Conservation (phyloP, 2,329 filamentous ascomycete species). For the Fusarium sp. region DNA sequence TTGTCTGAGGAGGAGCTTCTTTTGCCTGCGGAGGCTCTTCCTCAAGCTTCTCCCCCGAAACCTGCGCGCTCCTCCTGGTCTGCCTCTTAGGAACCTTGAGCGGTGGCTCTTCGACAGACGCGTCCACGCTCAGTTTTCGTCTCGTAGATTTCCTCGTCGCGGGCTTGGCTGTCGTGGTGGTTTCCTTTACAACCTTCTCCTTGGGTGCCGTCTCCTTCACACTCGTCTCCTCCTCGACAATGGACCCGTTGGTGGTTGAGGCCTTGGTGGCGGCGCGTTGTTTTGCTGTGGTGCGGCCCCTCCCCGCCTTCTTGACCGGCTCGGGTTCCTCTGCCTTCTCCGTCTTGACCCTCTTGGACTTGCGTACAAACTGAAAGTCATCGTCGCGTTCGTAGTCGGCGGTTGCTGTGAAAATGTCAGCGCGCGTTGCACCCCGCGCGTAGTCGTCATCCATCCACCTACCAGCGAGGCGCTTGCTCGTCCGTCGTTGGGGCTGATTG, state of each 20-base stretch:
- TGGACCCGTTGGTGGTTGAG: slow-evolving; percentile 42
- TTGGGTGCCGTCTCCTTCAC: slow-evolving; percentile 34
- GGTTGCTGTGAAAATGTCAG: slow-evolving; percentile 48
- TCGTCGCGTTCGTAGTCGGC: slow-evolving; percentile 77
- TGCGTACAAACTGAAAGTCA: slow-evolving; percentile 80
- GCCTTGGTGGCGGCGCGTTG: slow-evolving; percentile 49
- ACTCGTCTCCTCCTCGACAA: slow-evolving; percentile 35
- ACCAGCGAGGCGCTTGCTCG: slow-evolving; percentile 75
- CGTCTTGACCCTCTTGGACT: slow-evolving; percentile 73
- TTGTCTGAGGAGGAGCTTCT: slow-evolving; percentile 35
- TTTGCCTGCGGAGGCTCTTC: slow-evolving; percentile 32
- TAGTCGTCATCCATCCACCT: slow-evolving; percentile 49
- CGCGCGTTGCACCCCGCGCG: slow-evolving; percentile 13
- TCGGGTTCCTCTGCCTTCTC: slow-evolving; percentile 59
- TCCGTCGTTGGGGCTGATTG: slow-evolving; percentile 70
- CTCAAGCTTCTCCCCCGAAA: slow-evolving; percentile 53
- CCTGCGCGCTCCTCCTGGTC: slow-evolving; percentile 59
- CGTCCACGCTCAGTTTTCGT: slow-evolving; percentile 56
- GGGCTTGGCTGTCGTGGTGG: slow-evolving; percentile 32
- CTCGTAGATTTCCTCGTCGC: slow-evolving; percentile 49
- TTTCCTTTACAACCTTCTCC: slow-evolving; percentile 19
- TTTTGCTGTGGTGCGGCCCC: slow-evolving; percentile 48
- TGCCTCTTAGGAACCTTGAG: slow-evolving; percentile 54
- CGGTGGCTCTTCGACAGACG: slow-evolving; percentile 51
- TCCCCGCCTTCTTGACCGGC: slow-evolving; percentile 56